Conservation (phyloP, 1,284 basidiomycete genomes). For the Stygiomarasmius scandens region DNA sequence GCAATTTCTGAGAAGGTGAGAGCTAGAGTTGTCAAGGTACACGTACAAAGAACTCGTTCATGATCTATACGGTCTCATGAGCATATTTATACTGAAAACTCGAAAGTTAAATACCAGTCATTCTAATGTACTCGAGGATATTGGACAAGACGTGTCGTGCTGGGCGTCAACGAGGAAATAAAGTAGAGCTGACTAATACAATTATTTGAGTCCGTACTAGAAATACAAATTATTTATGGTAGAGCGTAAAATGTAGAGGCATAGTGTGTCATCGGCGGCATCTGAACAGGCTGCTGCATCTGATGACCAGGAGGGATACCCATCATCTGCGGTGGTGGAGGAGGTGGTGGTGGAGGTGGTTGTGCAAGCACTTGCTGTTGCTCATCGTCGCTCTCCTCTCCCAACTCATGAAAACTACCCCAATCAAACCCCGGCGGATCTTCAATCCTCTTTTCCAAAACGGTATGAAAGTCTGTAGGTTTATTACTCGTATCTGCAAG, state of each 20-base stretch:
- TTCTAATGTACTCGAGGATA: neutral
- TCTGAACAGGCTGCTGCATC: constrained; percentile 19
- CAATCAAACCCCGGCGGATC: constrained; percentile 53
- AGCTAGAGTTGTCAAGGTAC: neutral
- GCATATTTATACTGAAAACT: neutral
- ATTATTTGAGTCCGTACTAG: neutral
- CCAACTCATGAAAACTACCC: constrained; percentile 48
- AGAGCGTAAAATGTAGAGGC: constrained; percentile 34
- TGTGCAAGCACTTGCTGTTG: too few species aligned
- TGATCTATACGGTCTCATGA: neutral
- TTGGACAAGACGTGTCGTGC: constrained; percentile 3
- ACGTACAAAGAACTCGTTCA: constrained; percentile 9
- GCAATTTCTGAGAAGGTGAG: neutral
- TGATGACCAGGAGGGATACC: neutral
- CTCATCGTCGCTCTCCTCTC: constrained; percentile 54
- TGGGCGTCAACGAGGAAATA: neutral
- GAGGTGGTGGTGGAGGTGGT: too few species aligned
- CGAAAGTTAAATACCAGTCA: neutral
- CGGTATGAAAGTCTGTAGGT: constrained; percentile 48
- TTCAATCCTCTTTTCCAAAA: constrained; percentile 44
- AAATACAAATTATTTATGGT: constrained; percentile 17
- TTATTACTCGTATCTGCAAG: constrained; percentile 38
- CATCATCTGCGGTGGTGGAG: constrained; percentile 2
- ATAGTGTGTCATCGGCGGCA: constrained; percentile 27
- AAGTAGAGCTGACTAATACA: neutral